These are phyloP conservation scores for Backusella circina DNA, from an alignment of 192 early-diverging fungal species.

Conservation along the genomic window DNA sequence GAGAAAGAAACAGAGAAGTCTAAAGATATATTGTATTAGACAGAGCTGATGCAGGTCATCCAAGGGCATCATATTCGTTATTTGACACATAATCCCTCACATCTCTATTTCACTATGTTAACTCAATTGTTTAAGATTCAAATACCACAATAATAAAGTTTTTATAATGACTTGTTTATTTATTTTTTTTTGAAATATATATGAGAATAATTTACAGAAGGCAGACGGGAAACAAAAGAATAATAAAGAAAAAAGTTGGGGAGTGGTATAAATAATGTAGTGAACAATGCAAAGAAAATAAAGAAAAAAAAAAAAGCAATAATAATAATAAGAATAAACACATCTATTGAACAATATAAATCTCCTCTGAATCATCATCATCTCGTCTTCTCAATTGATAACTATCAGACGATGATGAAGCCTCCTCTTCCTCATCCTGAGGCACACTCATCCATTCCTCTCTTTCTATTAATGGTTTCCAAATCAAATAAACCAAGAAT, in stretches of 20 bases:
- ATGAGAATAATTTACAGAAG: background rate
- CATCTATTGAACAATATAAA: conserved; percentile 1
- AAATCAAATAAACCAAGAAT: conserved; percentile 7
- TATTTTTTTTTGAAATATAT: background rate
- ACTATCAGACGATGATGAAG: background rate
- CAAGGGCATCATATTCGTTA: conserved; percentile 15
- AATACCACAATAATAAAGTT: background rate
- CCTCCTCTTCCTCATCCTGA: background rate
- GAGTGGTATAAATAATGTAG: background rate
- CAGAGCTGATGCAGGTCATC: conserved; percentile 12
- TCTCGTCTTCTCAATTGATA: background rate
- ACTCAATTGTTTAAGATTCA: background rate
- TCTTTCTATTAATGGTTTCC: background rate
- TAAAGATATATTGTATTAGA: background rate
- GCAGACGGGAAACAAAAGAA: background rate
- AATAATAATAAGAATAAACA: background rate
- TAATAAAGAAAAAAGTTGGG: background rate
- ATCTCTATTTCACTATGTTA: background rate
- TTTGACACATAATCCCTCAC: background rate
- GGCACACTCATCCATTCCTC: conserved; percentile 10
- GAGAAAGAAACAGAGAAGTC: background rate
- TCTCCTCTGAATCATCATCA: conserved; percentile 6
- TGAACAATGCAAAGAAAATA: background rate
- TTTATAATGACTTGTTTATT: background rate
- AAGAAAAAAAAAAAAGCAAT: background rate